Evolutionary conservation across 495 filamentous ascomycete species (phyloP), one percentile per base, ranked within the genome.

Genomic region (Aspergillus diversus): DNA sequence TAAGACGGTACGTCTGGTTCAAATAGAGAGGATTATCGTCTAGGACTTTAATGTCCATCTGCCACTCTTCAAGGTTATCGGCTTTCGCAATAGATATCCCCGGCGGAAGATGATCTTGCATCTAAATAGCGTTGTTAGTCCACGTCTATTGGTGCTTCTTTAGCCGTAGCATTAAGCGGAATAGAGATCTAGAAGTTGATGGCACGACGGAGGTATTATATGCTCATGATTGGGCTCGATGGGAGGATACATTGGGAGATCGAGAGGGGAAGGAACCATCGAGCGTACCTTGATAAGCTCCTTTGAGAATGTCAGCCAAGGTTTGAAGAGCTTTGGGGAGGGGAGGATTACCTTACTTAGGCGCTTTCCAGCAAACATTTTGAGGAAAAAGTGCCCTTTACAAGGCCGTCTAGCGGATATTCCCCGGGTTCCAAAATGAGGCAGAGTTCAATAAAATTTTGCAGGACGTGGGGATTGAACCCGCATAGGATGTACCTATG

Each of bases 1-100:
- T 93, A 43, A 99, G 80, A 43, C 96, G 83, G 77, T 91, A 97
- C 16, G 76, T 89, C 71, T 99, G 82, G 73, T 86, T 81, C 16
- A 81, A 75, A 76, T 99, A 99, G 47, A 99, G 77, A 13, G 95
- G 94, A 69, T 99, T 99, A 61, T 87, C 80, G 73, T 97, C 94
- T 3, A 98, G 83, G 43, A 99, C 92, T 57, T 82, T 76, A 63
- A 99, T 96, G 72, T 99, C 95, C 77, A 99, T 87, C 27, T 88
- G 81, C 96, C 96, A 99, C 81, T 96, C 88, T 67, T 90, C 84
- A 35, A 97, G 84, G 70, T 92, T 87, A 33, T 95, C 89, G 31
- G 92, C 87, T 43, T 87, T 85, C 54, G 92, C 89, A 54, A 97
- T 84, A 55, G 82, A 78, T 68, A 99, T 95, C 53, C 95, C 95